phyloP scores from a whole-genome alignment of 257 asterid genomes.

The Ballota nigra region DNA sequence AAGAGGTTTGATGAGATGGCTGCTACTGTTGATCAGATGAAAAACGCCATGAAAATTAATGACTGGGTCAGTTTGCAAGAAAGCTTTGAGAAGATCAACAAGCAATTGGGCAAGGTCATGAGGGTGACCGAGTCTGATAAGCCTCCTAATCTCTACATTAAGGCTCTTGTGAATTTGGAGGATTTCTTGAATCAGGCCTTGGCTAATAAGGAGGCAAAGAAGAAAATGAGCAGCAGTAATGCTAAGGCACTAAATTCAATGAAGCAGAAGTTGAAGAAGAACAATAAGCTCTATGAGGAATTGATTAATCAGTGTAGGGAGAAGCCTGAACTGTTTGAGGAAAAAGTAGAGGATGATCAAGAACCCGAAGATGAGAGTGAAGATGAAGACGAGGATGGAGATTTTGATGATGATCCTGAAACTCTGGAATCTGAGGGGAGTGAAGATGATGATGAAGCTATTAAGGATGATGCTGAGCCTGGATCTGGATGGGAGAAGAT shows the following conservation, averaged over 20 bases:
- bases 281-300: constrained; percentile 79
- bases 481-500: constrained; percentile 76
- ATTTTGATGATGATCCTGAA: constrained; percentile 44
- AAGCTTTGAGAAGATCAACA: constrained; percentile 92
- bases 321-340: constrained; percentile 81
- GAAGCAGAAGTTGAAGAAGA: constrained; percentile 94
- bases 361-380: constrained; percentile 63
- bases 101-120: constrained; percentile 92
- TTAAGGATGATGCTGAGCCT: constrained; percentile 29
- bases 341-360: constrained; percentile 52
- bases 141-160: constrained; percentile 77
- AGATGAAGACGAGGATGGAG: constrained; percentile 49
- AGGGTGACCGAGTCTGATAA: constrained; percentile 64
- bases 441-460: constrained; percentile 48
- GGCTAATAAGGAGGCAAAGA: constrained; percentile 93
- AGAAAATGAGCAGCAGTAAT: constrained; percentile 95
- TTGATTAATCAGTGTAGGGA: constrained; percentile 71
- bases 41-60: constrained; percentile 89
- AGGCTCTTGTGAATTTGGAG: constrained; percentile 88
- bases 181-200: constrained; percentile 74
- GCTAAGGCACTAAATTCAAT: constrained; percentile 91
- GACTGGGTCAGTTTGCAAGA: constrained; percentile 95
- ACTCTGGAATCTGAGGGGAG: constrained; percentile 42
- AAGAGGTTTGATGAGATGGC: constrained; percentile 85
- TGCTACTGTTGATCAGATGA: constrained; percentile 86